Base-by-base conservation (phyloP, 1,284 basidiomycete species). In the Salmacisia buchloeana region DNA sequence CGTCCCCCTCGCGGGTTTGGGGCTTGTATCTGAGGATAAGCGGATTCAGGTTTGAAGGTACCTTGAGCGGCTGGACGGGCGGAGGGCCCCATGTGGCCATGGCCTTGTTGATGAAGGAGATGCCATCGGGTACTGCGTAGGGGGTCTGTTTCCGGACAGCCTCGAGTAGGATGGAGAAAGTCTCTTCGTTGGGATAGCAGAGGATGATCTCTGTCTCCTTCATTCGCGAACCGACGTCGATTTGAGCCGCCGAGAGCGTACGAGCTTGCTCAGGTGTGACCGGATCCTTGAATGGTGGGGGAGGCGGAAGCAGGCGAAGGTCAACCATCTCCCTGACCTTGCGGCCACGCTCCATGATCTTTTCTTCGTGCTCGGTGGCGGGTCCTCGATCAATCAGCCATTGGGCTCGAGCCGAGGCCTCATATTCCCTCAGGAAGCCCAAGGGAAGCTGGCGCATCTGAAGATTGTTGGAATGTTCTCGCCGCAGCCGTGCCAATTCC, bases 171-270 rank as follows among this genome's bases (percentile, higher is more conserved):
- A 54, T 54, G 12, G 34, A n/a, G 49, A 54, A 54, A 9, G 49
- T 54, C 27, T 54, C 49, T n/a, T 54, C 49, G 27, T 54, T 54
- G 5, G 49, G 49, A 34, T 29, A 54, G 49, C 49, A 54, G 15
- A 33, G 29, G 49, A 54, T 54, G 7, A 12, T 13, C 49, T 31
- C 7, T 27, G 49, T 31, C 21, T 29, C 27, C 10, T n/a, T 27
- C 3, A 54, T 33, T 12, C 49, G 49, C 3, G 13, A 2, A 18
- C 10, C 3, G 15, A 54, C 9, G 10, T 54, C 27, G 27, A 54
- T 33, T n/a, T 54, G 12, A 43, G 49, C 49, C 27, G 31, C 29
- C 6, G 49, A 6, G 6, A 31, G 49, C 3, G 49, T 33, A 27
- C 31, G 15, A 29, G 49, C 27, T 33, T 27, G 13, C 27, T 33